Conservation (phyloP, 2,329 filamentous ascomycete genomes). For the Thielaviopsis cerberus region DNA sequence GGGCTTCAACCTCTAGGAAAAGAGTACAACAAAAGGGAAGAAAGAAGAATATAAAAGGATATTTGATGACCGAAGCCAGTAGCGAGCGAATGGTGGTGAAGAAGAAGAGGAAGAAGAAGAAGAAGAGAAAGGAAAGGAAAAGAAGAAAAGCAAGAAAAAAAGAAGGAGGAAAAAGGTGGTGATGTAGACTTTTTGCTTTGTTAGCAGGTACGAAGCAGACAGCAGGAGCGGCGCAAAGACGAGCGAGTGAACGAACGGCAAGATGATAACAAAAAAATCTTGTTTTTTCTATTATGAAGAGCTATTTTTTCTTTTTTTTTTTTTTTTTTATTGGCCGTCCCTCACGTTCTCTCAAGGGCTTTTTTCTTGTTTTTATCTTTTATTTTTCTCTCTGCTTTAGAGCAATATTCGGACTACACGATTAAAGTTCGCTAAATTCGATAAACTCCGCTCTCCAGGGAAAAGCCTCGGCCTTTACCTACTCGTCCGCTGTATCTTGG, state of each 20-base stretch:
- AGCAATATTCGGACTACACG: neutral
- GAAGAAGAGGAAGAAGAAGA: conserved; percentile 1
- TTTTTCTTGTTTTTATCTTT: neutral
- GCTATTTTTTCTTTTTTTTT: neutral
- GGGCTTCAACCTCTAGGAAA: neutral
- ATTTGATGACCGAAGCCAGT: conserved; percentile 4
- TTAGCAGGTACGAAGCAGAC: neutral
- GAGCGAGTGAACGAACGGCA: neutral
- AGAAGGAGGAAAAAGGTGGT: conserved; percentile 4
- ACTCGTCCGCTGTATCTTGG: neutral
- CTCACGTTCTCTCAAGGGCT: neutral
- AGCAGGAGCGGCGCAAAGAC: neutral
- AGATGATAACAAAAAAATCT: neutral
- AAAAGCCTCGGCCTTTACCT: neutral
- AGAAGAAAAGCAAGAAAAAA: conserved; percentile 6
- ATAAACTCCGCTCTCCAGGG: neutral
- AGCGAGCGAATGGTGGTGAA: conserved; percentile 8
- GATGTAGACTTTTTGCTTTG: neutral
- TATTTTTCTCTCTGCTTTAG: too few relatives aligned
- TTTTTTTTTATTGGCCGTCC: neutral
- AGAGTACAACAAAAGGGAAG: neutral
- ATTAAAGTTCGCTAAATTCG: neutral
- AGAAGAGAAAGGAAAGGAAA: conserved; percentile 7
- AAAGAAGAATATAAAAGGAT: neutral
- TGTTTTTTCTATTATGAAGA: neutral